Conservation (phyloP, 192 early-diverging fungal species). For the Podila horticola region DNA sequence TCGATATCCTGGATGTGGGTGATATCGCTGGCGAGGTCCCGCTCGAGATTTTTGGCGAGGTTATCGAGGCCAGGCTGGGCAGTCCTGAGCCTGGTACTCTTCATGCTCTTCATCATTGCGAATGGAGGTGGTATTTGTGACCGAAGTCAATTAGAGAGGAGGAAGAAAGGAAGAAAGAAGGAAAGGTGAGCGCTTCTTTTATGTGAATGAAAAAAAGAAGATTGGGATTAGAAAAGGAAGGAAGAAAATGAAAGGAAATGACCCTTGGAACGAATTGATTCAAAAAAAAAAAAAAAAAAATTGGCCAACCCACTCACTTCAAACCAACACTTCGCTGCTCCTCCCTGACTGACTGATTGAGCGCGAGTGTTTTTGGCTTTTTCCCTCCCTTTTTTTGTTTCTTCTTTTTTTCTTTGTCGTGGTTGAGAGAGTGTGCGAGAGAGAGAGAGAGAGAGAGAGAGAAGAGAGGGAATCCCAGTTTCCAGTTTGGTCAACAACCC, state of each 20-base stretch:
- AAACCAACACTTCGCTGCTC: no score
- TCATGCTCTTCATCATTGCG: background rate
- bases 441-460: no score
- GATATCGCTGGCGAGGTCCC: background rate
- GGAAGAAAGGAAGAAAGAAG: background rate
- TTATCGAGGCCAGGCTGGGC: background rate
- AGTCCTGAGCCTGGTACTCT: conserved; percentile 4
- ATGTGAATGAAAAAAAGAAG: conserved; percentile 1
- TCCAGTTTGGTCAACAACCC: no score
- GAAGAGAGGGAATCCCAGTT: no score
- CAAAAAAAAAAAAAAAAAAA: no score
- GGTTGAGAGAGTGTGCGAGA: no score
- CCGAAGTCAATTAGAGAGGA: background rate
- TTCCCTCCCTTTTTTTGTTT: no score
- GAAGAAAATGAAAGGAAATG: background rate
- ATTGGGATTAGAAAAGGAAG: background rate
- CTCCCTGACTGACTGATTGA: no score
- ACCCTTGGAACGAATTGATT: no score
- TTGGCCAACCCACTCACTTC: no score
- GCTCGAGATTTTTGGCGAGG: background rate
- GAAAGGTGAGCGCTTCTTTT: background rate
- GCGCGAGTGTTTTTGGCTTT: no score
- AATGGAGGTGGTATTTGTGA: background rate
- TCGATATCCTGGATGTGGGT: background rate
- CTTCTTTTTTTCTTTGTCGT: no score